phyloP scores from a whole-genome alignment of 139 green algal genomes.

The Marvania coccoides region DNA sequence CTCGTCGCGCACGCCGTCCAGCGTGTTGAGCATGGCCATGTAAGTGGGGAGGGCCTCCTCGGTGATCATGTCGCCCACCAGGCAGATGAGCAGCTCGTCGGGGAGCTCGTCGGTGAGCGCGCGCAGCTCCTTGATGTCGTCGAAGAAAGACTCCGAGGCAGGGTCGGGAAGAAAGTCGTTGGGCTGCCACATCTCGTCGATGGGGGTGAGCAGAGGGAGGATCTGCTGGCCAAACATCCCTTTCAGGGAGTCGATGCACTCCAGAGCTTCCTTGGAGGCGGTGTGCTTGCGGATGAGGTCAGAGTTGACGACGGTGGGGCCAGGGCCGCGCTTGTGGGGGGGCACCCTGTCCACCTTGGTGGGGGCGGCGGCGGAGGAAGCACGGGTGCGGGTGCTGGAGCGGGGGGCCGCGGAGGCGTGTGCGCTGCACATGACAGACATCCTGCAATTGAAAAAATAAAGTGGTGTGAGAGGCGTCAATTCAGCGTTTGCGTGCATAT shows the following conservation, averaged over 20 bases:
- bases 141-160: slow-evolving; percentile 74
- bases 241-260: slow-evolving; percentile 6
- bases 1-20: slow-evolving; percentile 93
- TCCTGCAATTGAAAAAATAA: no score
- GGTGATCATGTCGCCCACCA: slow-evolving; percentile 72
- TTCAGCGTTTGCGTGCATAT: no score
- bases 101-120: slow-evolving; percentile 70
- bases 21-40: slow-evolving; percentile 99
- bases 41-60: slow-evolving; percentile 99
- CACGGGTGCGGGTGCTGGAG: no score
- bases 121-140: slow-evolving; percentile 80
- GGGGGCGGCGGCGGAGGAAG: background rate
- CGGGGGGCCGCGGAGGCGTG: no score
- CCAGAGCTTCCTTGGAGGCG: background rate
- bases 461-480: no score
- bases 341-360: background rate
- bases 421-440: no score
- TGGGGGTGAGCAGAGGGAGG: slow-evolving; percentile 18
- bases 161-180: slow-evolving; percentile 85
- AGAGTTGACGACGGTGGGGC: background rate
- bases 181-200: slow-evolving; percentile 89
- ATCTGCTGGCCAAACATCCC: slow-evolving; percentile 9
- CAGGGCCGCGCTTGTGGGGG: background rate
- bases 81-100: slow-evolving; percentile 90
- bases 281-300: background rate